Evolutionary conservation across 805 yeast species (phyloP), one percentile per base, ranked within the genome.

Genomic region (Kluyveromyces nonfermentans): DNA sequence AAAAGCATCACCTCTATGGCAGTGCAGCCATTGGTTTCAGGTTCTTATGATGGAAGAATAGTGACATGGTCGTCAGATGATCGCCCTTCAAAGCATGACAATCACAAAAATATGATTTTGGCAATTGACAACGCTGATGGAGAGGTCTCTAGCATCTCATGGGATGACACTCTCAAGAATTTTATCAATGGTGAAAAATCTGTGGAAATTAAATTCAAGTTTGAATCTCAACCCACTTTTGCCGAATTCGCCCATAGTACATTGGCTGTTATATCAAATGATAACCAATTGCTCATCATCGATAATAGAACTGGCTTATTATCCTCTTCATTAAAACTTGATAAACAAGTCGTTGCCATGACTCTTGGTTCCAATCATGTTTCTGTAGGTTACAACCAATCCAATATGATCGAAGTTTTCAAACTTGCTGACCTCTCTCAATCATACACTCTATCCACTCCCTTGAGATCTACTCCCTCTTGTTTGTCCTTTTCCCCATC

Each of bases 21-120:
- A 1, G 52, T 60, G 5, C 57, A 59, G 31, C 34, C 62, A 57
- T 5, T 51, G 44, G 63, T 68, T 46, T 73, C 89, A 2, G 96
- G 96, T 15, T 80, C 90, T 28, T 79, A 82, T 44, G 97, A 90
- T 60, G 97, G 97, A 25, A 68, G 75, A 33, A 63, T 89, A 8
- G 62, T 75, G 36, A 59, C 70, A 45, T 86, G 96, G 94, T 67
- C 70, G 15, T 60, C 67, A 7, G 72, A 73, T 9, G 39, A 44
- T 1, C 52, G 72, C 9, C 32, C 41, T 7, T 15, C n/a, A 9
- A 28, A 19, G 21, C 53, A 56, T 12, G 58, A 62, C 1, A 64
- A 66, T 2, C 97, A 89, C 62, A 57, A 74, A 1, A 87, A 88
- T 51, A 73, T 82, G 49, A 73, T 90, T 37, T 78, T 76, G 30